Evolutionary conservation across 805 yeast genomes (phyloP), one percentile per base, ranked within the genome.

Genomic region (Schizosaccharomyces japonicus): DNA sequence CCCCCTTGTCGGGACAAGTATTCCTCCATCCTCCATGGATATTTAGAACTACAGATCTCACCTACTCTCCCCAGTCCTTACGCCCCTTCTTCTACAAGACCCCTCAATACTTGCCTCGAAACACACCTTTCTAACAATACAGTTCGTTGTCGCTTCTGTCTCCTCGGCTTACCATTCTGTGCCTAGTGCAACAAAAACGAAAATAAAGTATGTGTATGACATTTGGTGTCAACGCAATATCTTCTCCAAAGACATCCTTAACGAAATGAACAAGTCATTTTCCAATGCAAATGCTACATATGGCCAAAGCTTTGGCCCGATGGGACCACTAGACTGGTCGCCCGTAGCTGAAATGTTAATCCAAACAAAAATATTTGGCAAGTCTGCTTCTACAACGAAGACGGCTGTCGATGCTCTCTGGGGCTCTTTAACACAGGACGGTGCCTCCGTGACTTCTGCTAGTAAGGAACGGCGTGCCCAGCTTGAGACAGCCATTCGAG

Each of bases 141-240:
- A 55, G 57, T 54, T 58, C 21, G 50, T 66, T n/a, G 63, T 66
- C 2, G 59, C 52, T 11, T 64, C 67, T 1, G 49, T 69, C 10
- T 58, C 54, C 3, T 51, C 50, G 3, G 66, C 66, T 8, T 66
- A 63, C 52, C 54, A 58, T 2, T 58, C 54, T 21, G 58, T 62
- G n/a, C 63, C 66, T 11, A 49, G 56, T 32, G 71, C 67, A n/a
- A 60, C 69, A 8, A 66, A 67, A 50, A 69, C 68, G 44, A 72
- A 74, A 49, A 67, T 76, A 8, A 68, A 64, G 39, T 65, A 84
- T 32, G 74, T 78, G 15, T 64, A 74, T 15, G 67, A 63, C 33
- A 80, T 78, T n/a, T 78, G 83, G 83, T 65, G 66, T 34, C 73
- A 73, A 54, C 63, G 85, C 47, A 59, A 58, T n/a, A 69, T 78